These are phyloP conservation scores for Colletotrichum limetticola DNA, from an alignment of 2,329 filamentous ascomycete species.

Conservation along the genomic window DNA sequence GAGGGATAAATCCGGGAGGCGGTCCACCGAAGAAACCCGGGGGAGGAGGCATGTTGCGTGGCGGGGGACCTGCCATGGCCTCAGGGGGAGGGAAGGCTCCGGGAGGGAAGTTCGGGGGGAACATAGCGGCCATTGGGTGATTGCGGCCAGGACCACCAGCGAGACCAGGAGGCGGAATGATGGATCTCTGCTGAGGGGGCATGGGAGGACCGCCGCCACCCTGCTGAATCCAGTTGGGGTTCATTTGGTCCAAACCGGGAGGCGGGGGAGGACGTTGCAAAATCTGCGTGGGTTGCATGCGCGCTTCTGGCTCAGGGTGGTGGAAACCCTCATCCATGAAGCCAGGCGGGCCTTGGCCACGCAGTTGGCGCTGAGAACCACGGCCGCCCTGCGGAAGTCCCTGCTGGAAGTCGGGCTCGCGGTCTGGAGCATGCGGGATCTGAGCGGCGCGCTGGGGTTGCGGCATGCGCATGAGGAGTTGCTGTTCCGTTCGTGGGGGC, in stretches of 20 bases:
- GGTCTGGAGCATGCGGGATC: conserved; percentile 58
- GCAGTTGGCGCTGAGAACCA: conserved; percentile 52
- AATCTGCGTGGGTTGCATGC: conserved; percentile 70
- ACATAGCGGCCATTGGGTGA: conserved; percentile 67
- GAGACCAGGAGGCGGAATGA: conserved; percentile 72
- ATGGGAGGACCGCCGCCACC: conserved; percentile 50
- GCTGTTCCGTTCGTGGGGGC: conserved; percentile 61
- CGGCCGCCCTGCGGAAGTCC: conserved; percentile 46
- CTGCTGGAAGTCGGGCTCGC: conserved; percentile 56
- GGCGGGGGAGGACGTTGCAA: conserved; percentile 71
- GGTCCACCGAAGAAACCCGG: conserved; percentile 67
- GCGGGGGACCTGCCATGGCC: conserved; percentile 60
- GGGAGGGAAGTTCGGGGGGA: conserved; percentile 70
- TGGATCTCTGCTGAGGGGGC: conserved; percentile 51
- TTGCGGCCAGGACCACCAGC: conserved; percentile 51
- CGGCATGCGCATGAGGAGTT: conserved; percentile 60
- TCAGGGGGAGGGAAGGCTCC: conserved; percentile 60
- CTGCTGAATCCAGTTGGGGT: conserved; percentile 63
- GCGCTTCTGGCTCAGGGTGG: conserved; percentile 59
- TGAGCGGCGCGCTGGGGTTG: conserved; percentile 63
- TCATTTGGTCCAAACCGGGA: conserved; percentile 70
- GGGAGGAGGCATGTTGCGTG: conserved; percentile 66
- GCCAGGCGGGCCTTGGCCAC: conserved; percentile 58
- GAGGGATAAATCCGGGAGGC: conserved; percentile 62
- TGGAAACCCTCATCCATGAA: conserved; percentile 67